Percentiles rank a stretch among this genome's conserved stretches.
Evolutionary conservation across 768 basidiomycete species (phyloP).

Genomic region (Boletus insuetus): DNA sequence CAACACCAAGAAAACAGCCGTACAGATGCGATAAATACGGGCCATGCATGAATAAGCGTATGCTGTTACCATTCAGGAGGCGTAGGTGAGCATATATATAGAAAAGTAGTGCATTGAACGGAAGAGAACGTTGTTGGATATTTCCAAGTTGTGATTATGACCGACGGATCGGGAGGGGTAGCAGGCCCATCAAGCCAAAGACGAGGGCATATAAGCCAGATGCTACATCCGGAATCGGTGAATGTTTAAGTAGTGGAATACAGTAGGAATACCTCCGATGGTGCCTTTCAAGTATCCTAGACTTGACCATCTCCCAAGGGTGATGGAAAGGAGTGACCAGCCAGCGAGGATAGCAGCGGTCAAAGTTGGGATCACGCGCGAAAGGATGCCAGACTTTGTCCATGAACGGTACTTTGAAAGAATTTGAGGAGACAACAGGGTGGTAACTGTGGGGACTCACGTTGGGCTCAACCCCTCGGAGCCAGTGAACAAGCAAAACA

Average conservation of each 20-base stretch:
- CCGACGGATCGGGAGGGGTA: constrained; percentile 61
- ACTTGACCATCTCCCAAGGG: constrained; percentile 64
- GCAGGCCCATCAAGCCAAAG: constrained; percentile 73
- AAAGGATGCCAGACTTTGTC: constrained; percentile 67
- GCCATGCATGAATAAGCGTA: constrained; percentile 1
- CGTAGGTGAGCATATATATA: not conserved
- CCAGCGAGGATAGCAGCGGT: constrained; percentile 69
- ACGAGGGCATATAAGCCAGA: constrained; percentile 65
- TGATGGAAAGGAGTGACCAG: constrained; percentile 59
- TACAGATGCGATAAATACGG: constrained; percentile 18
- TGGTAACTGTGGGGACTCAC: constrained; percentile 40
- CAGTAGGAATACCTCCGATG: constrained; percentile 50
- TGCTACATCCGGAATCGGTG: constrained; percentile 39
- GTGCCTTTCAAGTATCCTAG: constrained; percentile 63
- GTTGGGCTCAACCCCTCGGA: constrained; percentile 65
- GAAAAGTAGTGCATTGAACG: not conserved
- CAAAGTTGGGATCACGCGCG: constrained; percentile 65
- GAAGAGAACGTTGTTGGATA: not conserved
- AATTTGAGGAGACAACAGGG: not conserved
- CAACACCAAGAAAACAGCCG: constrained; percentile 6
- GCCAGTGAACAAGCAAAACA: constrained; percentile 63
- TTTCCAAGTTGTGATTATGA: constrained; percentile 34
- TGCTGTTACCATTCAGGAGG: not conserved
- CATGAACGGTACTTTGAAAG: constrained; percentile 64
- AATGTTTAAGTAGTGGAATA: not conserved